Evolutionary conservation across 495 filamentous ascomycete genomes (phyloP).

Genomic region (Aspergillus haitiensis): DNA sequence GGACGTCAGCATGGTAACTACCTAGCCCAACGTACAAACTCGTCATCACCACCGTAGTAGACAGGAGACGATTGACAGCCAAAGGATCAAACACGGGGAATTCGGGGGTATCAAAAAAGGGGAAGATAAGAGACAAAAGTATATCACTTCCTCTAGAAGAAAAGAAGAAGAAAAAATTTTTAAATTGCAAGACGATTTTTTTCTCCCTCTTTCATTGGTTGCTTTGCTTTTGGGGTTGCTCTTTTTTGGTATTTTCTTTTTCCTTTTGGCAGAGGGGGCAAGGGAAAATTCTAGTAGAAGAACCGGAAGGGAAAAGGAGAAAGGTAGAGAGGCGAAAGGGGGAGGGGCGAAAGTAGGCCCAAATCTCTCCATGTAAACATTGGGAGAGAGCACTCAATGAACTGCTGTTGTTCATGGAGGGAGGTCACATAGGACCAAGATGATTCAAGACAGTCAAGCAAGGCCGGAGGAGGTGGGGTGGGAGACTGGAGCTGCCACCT

Average conservation of each 20-base stretch:
- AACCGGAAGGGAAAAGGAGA: conserved; percentile 8
- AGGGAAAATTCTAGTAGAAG: conserved; percentile 6
- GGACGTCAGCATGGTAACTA: no score
- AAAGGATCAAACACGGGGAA: conserved; percentile 2
- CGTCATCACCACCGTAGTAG: background rate
- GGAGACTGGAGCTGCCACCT: conserved; percentile 14
- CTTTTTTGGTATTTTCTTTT: conserved; percentile 3
- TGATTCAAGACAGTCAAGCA: conserved; percentile 1
- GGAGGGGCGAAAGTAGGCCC: conserved; percentile 29
- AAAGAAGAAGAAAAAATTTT: conserved; percentile 7
- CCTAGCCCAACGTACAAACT: background rate
- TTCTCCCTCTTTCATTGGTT: conserved; percentile 10
- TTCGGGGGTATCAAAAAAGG: conserved; percentile 16
- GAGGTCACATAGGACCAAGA: conserved; percentile 7
- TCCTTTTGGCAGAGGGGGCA: conserved; percentile 8
- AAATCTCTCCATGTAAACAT: conserved; percentile 6
- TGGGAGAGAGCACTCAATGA: background rate
- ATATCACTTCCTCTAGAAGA: conserved; percentile 13
- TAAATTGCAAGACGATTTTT: conserved; percentile 11
- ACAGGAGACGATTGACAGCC: background rate
- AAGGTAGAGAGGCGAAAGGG: background rate
- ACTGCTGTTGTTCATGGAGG: background rate
- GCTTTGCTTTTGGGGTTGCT: conserved; percentile 15
- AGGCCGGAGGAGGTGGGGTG: conserved; percentile 18
- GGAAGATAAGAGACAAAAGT: conserved; percentile 4